Conservation (phyloP, 1,284 basidiomycete species). For the Cryptococcus floricola region DNA sequence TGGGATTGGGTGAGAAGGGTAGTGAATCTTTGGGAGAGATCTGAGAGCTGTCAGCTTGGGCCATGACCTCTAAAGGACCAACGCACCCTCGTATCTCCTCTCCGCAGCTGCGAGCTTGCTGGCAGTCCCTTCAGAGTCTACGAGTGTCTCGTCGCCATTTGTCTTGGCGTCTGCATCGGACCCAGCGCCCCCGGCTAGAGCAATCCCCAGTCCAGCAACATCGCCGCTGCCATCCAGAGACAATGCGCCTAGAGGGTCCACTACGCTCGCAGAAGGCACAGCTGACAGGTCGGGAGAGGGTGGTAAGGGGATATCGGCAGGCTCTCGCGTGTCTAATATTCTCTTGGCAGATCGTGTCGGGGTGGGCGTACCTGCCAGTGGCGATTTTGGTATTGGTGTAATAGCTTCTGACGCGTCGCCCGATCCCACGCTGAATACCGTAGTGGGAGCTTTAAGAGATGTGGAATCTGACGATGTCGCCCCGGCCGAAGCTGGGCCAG, state of each 20-base stretch:
- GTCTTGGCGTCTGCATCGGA: background rate
- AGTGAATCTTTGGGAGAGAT: slow-evolving; percentile 34
- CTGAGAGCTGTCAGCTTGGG: slow-evolving; percentile 8
- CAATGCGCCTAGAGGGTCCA: slow-evolving; percentile 30
- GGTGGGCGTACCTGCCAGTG: slow-evolving; percentile 13
- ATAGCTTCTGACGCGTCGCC: slow-evolving; percentile 6
- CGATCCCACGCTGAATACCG: background rate
- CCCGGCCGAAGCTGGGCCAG: slow-evolving; percentile 6
- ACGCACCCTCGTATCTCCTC: slow-evolving; percentile 23
- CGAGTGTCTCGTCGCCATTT: background rate
- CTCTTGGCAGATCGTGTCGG: background rate
- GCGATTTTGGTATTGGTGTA: slow-evolving; percentile 20
- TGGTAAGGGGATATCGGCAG: slow-evolving; percentile 31
- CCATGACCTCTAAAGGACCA: background rate
- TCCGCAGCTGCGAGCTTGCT: slow-evolving; percentile 23
- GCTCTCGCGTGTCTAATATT: slow-evolving; percentile 8
- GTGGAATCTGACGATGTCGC: background rate
- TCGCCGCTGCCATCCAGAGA: slow-evolving; percentile 7
- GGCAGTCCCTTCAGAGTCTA: background rate
- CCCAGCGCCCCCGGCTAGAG: no score
- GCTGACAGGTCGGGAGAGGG: slow-evolving; percentile 22
- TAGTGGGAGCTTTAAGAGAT: no score
- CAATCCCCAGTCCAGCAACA: slow-evolving; percentile 3
- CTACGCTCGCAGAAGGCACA: slow-evolving; percentile 4
- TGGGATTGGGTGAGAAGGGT: slow-evolving; percentile 28